Conservation (phyloP, 1,284 basidiomycete species). For the Puccinia triticina region DNA sequence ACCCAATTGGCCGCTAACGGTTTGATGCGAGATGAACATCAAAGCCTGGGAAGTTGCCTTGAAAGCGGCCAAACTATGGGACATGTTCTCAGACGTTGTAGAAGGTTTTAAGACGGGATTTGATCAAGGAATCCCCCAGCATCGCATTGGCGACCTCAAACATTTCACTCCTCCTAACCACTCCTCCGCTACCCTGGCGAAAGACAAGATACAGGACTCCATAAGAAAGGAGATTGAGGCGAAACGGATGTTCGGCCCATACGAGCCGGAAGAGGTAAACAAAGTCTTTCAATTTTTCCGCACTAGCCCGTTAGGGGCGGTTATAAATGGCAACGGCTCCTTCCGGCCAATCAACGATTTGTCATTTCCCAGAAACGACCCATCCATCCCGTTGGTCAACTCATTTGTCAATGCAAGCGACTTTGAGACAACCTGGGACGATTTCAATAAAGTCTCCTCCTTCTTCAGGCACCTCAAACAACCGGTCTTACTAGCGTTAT, state of each 20-base stretch:
- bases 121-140: not conserved
- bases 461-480: too few relatives aligned
- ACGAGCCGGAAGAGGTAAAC: not conserved
- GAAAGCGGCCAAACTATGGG: not conserved
- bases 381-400: not conserved
- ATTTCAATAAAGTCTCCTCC: too few relatives aligned
- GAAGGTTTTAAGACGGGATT: not conserved
- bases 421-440: not conserved
- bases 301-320: not conserved
- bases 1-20: not conserved
- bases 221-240: not conserved
- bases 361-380: not conserved
- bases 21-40: not conserved
- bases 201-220: not conserved
- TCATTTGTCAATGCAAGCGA: not conserved
- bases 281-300: slow-evolving; percentile 10
- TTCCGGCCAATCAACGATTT: not conserved
- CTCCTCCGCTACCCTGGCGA: too few relatives aligned
- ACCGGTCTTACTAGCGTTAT: too few relatives aligned
- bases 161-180: not conserved
- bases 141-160: not conserved
- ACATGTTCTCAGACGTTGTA: not conserved
- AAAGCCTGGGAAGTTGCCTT: not conserved
- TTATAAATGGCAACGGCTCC: not conserved
- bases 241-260: slow-evolving; percentile 9